These are phyloP conservation scores for Clonostachys chloroleuca DNA, from an alignment of 2,329 filamentous ascomycete species.

Conservation along the genomic window DNA sequence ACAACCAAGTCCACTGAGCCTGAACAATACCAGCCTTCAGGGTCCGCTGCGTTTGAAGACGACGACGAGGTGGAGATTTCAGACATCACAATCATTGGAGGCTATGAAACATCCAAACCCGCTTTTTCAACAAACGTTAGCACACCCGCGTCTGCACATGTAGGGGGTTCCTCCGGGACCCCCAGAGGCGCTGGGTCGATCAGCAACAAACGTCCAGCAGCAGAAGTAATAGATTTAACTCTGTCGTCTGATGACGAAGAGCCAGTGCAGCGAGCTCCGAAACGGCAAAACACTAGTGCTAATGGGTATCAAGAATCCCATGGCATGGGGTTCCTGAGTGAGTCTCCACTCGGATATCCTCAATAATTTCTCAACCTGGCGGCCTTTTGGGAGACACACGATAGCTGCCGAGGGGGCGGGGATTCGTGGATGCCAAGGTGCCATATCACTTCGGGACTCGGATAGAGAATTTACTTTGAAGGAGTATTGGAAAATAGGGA, in stretches of 20 bases:
- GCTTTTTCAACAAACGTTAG: slow-evolving; percentile 22
- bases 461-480: too few species aligned
- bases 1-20: slow-evolving; percentile 27
- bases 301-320: slow-evolving; percentile 13
- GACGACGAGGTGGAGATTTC: slow-evolving; percentile 49
- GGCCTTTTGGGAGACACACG: too few species aligned
- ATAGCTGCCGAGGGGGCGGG: too few species aligned
- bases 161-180: slow-evolving; percentile 25
- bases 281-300: slow-evolving; percentile 29
- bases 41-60: slow-evolving; percentile 18
- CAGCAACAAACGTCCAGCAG: slow-evolving; percentile 41
- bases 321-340: slow-evolving; percentile 11
- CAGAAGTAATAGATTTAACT: slow-evolving; percentile 56
- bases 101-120: slow-evolving; percentile 27
- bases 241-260: slow-evolving; percentile 52
- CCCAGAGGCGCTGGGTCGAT: slow-evolving; percentile 25
- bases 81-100: slow-evolving; percentile 28
- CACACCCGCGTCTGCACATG: slow-evolving; percentile 29
- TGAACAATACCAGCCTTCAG: background rate
- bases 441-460: too few species aligned
- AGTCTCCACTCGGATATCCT: slow-evolving; percentile 12
- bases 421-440: too few species aligned
- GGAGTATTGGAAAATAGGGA: too few species aligned
- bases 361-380: slow-evolving; percentile 1
- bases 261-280: slow-evolving; percentile 35